Conservation (phyloP, 2,329 filamentous ascomycete genomes). For the Cercospora brassicicola region DNA sequence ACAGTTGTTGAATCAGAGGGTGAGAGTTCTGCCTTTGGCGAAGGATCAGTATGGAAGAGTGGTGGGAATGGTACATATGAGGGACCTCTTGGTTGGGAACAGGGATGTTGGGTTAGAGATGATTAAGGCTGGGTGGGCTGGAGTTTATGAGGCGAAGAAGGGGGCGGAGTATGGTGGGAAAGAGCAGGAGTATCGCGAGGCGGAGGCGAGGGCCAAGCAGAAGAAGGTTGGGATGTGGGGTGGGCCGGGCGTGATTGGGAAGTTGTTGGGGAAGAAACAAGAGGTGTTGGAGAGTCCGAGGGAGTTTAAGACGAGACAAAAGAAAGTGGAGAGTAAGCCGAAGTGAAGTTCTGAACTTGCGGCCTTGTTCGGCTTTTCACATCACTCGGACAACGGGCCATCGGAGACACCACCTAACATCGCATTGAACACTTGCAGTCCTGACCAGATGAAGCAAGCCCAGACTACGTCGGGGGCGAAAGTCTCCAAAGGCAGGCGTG, state of each 20-base stretch:
- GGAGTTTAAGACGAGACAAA: slow-evolving; percentile 72
- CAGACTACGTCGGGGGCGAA: background rate
- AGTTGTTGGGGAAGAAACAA: slow-evolving; percentile 51
- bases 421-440: background rate
- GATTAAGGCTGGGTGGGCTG: slow-evolving; percentile 80
- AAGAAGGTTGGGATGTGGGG: slow-evolving; percentile 64
- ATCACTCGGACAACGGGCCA: background rate
- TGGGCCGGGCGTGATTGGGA: slow-evolving; percentile 40
- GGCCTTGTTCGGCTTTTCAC: background rate
- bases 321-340: slow-evolving; percentile 39
- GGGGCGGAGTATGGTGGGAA: slow-evolving; percentile 81
- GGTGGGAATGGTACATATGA: slow-evolving; percentile 72
- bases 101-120: slow-evolving; percentile 87
- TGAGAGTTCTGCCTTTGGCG: slow-evolving; percentile 79
- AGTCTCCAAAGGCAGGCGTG: background rate
- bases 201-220: slow-evolving; percentile 53
- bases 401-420: background rate
- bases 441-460: background rate
- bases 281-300: slow-evolving; percentile 76
- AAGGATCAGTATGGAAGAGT: slow-evolving; percentile 91
- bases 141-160: slow-evolving; percentile 87
- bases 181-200: slow-evolving; percentile 63
- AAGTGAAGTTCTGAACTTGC: background rate
- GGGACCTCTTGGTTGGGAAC: slow-evolving; percentile 61
- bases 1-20: slow-evolving; percentile 69